Evolutionary conservation across 2,329 filamentous ascomycete genomes (phyloP), one percentile per base, ranked within the genome.

Genomic region (Hymenoscyphus repandus): DNA sequence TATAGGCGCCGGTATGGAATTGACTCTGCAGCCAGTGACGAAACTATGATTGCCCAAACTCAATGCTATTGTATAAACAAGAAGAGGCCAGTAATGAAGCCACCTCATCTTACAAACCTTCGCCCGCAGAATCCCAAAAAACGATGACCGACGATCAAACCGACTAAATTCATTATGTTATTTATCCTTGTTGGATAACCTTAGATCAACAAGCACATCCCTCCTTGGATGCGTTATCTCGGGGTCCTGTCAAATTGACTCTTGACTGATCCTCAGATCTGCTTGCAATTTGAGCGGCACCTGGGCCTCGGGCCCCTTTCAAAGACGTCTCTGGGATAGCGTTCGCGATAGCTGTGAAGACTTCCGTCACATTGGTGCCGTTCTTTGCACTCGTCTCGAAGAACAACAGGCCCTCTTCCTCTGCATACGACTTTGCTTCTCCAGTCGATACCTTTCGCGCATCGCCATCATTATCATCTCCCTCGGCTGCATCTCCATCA

Each of bases 301-400:
- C 85, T 15, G 79, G 75, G n/a, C 87, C 87, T 61, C 90, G 82
- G 32, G 88, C 80, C 45, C 86, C 91, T 81, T 97, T 97, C 68
- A 97, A 74, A 56, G 90, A 96, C 47, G 90, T 95, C 76, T 99
- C 93, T 1, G 93, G 93, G 64, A 99, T 99, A 37, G 91, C 90
- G 67, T 97, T 97, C 53, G 93, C 93, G 67, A 99, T 99, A 31
- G 93, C 93, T 41, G 91, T 96, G 68, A 99, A 99, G 31, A 99
- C 93, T 63, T 96, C 92, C 47, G 86, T 83, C 36, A 99, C 93
- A 69, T 96, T 96, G 66, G 87, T 80, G 22, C 93, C 93, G 3
- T 90, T 93, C 83, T 99, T 99, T 43, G 93, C 93, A 68, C 89
- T 95, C 13, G 93, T 99, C 77, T 99, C 93, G 69, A 96, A 97